phyloP scores from a whole-genome alignment of 2,329 filamentous ascomycete species.

The Clarireedia hainanense region DNA sequence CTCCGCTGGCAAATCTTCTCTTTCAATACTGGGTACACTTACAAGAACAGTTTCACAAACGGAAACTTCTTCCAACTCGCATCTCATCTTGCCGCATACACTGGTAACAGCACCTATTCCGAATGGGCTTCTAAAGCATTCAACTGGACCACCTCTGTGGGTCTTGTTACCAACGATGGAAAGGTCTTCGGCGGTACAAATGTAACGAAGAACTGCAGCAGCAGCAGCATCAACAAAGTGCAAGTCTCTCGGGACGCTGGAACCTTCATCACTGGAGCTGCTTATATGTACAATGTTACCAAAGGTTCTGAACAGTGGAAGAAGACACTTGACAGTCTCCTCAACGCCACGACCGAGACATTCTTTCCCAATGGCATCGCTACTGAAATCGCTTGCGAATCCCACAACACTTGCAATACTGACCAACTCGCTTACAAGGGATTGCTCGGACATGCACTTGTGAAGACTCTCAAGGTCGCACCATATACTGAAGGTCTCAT shows the following conservation, averaged over 20 bases:
- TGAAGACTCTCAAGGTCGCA: constrained; percentile 51
- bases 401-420: constrained; percentile 50
- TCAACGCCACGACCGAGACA: constrained; percentile 38
- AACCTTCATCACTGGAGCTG: constrained; percentile 52
- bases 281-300: constrained; percentile 56
- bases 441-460: constrained; percentile 59
- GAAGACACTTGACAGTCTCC: constrained; percentile 44
- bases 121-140: constrained; percentile 54
- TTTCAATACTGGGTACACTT: constrained; percentile 68
- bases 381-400: constrained; percentile 61
- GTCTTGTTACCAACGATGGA: constrained; percentile 52
- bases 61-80: constrained; percentile 57
- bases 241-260: constrained; percentile 64
- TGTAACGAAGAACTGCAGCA: constrained; percentile 46
- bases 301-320: constrained; percentile 39
- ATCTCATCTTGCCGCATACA: constrained; percentile 65
- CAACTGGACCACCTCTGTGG: constrained; percentile 49
- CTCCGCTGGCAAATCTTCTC: constrained; percentile 71
- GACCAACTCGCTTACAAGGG: constrained; percentile 72
- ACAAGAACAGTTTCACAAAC: constrained; percentile 60
- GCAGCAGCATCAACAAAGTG: constrained; percentile 50
- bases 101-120: constrained; percentile 56
- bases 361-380: constrained; percentile 54
- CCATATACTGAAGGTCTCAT: constrained; percentile 50
- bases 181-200: constrained; percentile 59